These are phyloP conservation scores for Rhizoclosmatium globosum DNA, from an alignment of 192 early-diverging fungal genomes.

Conservation along the genomic window DNA sequence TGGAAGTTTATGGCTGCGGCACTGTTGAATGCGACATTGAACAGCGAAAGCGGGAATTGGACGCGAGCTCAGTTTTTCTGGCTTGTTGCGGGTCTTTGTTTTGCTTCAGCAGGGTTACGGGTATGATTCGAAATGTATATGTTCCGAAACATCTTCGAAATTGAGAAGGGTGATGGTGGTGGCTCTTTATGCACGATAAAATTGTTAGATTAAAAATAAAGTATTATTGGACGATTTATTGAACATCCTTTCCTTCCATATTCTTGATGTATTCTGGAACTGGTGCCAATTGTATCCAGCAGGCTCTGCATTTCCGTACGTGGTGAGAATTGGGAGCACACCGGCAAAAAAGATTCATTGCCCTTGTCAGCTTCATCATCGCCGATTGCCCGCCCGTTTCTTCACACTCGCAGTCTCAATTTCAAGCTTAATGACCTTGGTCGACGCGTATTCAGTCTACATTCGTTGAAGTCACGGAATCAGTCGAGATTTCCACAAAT, in stretches of 20 bases:
- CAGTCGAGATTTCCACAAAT: neutral
- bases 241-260: constrained; percentile 8
- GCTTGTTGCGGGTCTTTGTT: constrained; percentile 40
- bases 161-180: too few species aligned
- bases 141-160: constrained; percentile 8
- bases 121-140: constrained; percentile 20
- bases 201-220: too few species aligned
- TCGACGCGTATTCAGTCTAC: constrained; percentile 24
- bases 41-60: neutral
- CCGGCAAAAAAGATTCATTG: constrained; percentile 30
- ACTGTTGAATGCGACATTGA: constrained; percentile 18
- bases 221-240: neutral
- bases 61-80: constrained; percentile 36
- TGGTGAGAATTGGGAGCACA: constrained; percentile 28
- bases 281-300: constrained; percentile 13
- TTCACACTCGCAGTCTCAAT: constrained; percentile 42
- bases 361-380: constrained; percentile 36
- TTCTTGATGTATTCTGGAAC: constrained; percentile 35
- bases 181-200: too few species aligned
- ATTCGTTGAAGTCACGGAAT: neutral
- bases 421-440: constrained; percentile 33
- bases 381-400: constrained; percentile 15
- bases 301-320: constrained; percentile 1
- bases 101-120: constrained; percentile 48
- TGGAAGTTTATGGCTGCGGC: constrained; percentile 50